Conservation (phyloP, 169 alveolate species). For the Plasmodium reichenowi region DNA sequence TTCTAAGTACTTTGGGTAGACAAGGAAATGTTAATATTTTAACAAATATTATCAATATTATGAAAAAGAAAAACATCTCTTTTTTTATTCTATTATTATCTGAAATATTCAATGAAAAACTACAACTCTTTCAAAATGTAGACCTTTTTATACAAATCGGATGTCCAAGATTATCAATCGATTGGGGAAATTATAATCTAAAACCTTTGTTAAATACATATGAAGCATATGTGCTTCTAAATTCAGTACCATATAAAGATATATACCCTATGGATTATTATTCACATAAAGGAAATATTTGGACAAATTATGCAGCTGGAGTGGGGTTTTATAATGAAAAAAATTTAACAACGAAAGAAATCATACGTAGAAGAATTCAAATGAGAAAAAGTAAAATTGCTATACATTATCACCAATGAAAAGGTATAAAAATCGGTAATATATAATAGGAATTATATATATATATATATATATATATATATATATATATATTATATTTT, state of each 20-base stretch:
- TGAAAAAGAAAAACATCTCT: constrained; percentile 47
- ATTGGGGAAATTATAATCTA: constrained; percentile 97
- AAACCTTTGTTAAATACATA: constrained; percentile 97
- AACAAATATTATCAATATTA: constrained; percentile 74
- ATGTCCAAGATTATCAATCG: constrained; percentile 99
- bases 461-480: no score
- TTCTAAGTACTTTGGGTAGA: constrained; percentile 89
- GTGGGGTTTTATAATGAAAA: constrained; percentile 42
- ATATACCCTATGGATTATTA: constrained; percentile 94
- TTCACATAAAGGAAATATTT: constrained; percentile 90
- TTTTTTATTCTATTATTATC: constrained; percentile 79
- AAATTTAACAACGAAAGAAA: constrained; percentile 50
- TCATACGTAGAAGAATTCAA: constrained; percentile 56
- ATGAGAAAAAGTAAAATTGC: constrained; percentile 31
- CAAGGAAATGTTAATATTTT: constrained; percentile 87
- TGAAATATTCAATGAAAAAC: constrained; percentile 83
- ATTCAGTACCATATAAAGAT: constrained; percentile 79
- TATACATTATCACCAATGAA: constrained; percentile 46
- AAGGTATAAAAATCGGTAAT: neutral
- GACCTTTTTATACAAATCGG: constrained; percentile 93
- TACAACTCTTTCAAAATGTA: constrained; percentile 76
- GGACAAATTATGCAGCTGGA: constrained; percentile 89
- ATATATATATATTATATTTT: no score
- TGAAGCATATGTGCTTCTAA: constrained; percentile 97
- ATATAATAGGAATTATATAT: no score